Base-by-base conservation (phyloP, 805 yeast species). In the Candida montana region DNA sequence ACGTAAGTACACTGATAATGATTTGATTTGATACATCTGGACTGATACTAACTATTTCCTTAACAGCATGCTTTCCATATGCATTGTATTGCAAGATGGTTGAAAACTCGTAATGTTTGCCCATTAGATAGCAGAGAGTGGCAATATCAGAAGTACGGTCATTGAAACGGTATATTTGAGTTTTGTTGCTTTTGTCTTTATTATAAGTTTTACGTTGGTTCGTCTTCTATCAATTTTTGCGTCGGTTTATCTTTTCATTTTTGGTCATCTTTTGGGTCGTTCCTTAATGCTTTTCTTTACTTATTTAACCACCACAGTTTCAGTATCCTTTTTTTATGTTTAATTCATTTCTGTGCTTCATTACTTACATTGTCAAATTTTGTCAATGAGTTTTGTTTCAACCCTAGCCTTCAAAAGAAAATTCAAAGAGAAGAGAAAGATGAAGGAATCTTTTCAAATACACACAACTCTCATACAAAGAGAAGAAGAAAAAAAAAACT, bases 21-120 rank as follows among this genome's bases (percentile, higher is more conserved):
- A 16, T 21, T n/a, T n/a, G 9, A 11, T n/a, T n/a, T 24, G 16
- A 5, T 1, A 11, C 7, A 21, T 33, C n/a, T 8, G 5, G 29
- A 26, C 7, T 8, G 6, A 26, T 26, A 8, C 7, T 15, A 23
- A 35, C 30, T 31, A 15, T 17, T 12, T 23, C 12, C 3, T 17
- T 24, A 7, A 11, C 7, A 35, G 37, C 99, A 93, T 61, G 96
- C 96, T n/a, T 93, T 93, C 75, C 99, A 93, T 61, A 71, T 89
- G 65, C 99, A 93, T 67, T 93, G 99, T 65, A 93, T 93, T 52
- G 79, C 88, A 37, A 78, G 95, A 53, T 93, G 99, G 99, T 77
- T 91, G 52, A 83, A 83, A 63, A 86, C 95, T 13, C 81, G 99
- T 67, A 87, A 90, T 47, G 95, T 89, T 18, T 93, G 99, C 72